Evolutionary conservation across 345 rosid genomes (phyloP).

Genomic region (Passiflora organensis): DNA sequence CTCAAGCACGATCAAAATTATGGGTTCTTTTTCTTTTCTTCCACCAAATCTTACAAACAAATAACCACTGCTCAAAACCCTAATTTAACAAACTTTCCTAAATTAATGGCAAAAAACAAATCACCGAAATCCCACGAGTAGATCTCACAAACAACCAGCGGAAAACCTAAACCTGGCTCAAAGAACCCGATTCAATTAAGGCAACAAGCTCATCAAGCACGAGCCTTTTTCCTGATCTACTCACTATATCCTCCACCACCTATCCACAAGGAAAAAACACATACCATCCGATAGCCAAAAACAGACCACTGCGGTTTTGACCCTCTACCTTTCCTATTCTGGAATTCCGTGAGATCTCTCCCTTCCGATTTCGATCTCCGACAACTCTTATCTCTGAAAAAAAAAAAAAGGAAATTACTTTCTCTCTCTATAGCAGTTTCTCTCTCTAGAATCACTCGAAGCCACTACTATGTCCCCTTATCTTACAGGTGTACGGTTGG

Average conservation of each 20-base stretch:
- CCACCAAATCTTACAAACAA: neutral
- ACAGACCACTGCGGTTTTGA: constrained; percentile 5
- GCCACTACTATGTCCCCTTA: constrained; percentile 16
- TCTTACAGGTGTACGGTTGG: constrained; percentile 33
- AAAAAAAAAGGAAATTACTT: neutral
- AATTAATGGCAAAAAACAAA: too few species aligned
- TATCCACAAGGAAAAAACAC: neutral
- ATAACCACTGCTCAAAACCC: constrained; percentile 17
- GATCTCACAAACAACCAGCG: neutral
- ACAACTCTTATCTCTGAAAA: neutral
- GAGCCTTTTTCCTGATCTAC: constrained; percentile 12
- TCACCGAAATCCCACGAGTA: constrained; percentile 1
- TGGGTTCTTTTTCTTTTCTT: constrained; percentile 23
- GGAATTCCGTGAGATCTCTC: neutral
- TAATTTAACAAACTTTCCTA: constrained; percentile 14
- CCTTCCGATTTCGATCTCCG: constrained; percentile 4
- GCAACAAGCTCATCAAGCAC: neutral
- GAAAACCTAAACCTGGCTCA: neutral
- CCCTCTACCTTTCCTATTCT: constrained; percentile 3
- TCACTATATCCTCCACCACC: too few species aligned
- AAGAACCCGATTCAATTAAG: neutral
- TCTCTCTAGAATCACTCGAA: neutral
- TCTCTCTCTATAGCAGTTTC: constrained; percentile 21
- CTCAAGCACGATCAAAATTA: neutral
- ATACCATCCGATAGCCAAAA: neutral